A percentile compares a stretch with the other conserved stretches of the same genome.
Evolutionary conservation across 1,284 basidiomycete genomes (phyloP).

Genomic region (Apiotrichum laibachii): DNA sequence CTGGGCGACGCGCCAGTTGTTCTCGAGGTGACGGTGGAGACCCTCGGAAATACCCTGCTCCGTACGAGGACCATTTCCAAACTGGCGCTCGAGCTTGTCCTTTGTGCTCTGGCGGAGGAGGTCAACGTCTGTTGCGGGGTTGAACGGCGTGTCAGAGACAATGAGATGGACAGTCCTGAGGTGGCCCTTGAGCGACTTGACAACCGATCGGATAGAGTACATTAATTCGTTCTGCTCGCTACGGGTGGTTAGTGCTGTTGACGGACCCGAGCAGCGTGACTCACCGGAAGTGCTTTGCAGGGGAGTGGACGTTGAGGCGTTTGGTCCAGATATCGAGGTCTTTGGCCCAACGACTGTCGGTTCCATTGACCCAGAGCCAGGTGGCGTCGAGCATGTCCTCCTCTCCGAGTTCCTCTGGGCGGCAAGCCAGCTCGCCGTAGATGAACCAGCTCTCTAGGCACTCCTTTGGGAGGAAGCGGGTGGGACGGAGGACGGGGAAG

Average conservation of each 20-base stretch:
- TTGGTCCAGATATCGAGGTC: slow-evolving; percentile 30
- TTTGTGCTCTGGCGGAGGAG: slow-evolving; percentile 28
- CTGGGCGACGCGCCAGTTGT: slow-evolving; percentile 41
- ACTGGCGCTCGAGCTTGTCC: neutral
- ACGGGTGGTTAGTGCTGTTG: neutral
- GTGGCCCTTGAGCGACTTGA: slow-evolving; percentile 37
- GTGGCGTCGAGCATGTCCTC: slow-evolving; percentile 46
- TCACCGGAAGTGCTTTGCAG: slow-evolving; percentile 45
- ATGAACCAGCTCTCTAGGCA: slow-evolving; percentile 47
- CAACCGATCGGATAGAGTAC: slow-evolving; percentile 47
- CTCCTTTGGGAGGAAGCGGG: slow-evolving; percentile 34
- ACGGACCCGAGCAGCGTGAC: slow-evolving; percentile 5
- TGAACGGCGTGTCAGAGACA: slow-evolving; percentile 40
- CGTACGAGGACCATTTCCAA: neutral
- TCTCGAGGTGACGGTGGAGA: neutral
- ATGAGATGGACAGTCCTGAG: slow-evolving; percentile 43
- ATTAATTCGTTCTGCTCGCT: slow-evolving; percentile 48
- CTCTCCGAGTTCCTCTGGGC: slow-evolving; percentile 31
- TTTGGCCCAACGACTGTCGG: slow-evolving; percentile 40
- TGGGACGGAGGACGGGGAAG: slow-evolving; percentile 40
- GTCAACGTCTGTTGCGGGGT: slow-evolving; percentile 23
- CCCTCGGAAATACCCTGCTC: neutral
- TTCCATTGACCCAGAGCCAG: slow-evolving; percentile 50
- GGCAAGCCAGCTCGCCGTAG: slow-evolving; percentile 41
- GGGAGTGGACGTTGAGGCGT: slow-evolving; percentile 33